phyloP scores from a whole-genome alignment of 805 yeast genomes.

The Wickerhamomyces ciferrii region DNA sequence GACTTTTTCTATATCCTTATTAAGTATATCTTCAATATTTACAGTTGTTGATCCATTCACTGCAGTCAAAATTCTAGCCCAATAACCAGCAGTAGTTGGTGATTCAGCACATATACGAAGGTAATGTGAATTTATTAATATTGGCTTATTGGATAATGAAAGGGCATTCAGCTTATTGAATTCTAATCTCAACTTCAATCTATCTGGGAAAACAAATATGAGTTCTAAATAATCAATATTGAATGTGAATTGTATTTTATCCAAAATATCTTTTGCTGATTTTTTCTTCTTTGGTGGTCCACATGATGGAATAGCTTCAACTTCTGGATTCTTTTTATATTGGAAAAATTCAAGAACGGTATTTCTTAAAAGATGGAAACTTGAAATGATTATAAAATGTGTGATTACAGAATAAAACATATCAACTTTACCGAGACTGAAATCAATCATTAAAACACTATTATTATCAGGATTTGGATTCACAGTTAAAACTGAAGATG shows the following conservation, averaged over 20 bases:
- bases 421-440: slow-evolving; percentile 23
- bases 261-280: slow-evolving; percentile 11
- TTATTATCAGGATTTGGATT: slow-evolving; percentile 13
- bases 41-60: slow-evolving; percentile 26
- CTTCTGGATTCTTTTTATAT: not conserved
- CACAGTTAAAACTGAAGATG: slow-evolving; percentile 19
- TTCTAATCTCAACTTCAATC: slow-evolving; percentile 45
- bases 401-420: slow-evolving; percentile 33
- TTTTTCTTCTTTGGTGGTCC: slow-evolving; percentile 13
- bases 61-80: slow-evolving; percentile 44
- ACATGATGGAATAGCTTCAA: not conserved
- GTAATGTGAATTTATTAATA: slow-evolving; percentile 24
- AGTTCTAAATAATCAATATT: slow-evolving; percentile 18
- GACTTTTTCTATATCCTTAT: slow-evolving; percentile 19
- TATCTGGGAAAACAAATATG: slow-evolving; percentile 38
- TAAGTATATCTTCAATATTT: slow-evolving; percentile 25
- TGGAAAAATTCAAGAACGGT: slow-evolving; percentile 24
- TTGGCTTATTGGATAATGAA: slow-evolving; percentile 15
- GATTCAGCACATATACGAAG: slow-evolving; percentile 47
- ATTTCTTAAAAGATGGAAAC: slow-evolving; percentile 38
- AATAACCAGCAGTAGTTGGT: slow-evolving; percentile 37
- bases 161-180: slow-evolving; percentile 21
- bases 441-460: slow-evolving; percentile 19
- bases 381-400: slow-evolving; percentile 40
- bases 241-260: slow-evolving; percentile 17